Percentiles rank a stretch among this genome's conserved stretches.
These are phyloP conservation scores for Trichoderma sp. DNA, from an alignment of 2,329 filamentous ascomycete species.

Conservation along the genomic window DNA sequence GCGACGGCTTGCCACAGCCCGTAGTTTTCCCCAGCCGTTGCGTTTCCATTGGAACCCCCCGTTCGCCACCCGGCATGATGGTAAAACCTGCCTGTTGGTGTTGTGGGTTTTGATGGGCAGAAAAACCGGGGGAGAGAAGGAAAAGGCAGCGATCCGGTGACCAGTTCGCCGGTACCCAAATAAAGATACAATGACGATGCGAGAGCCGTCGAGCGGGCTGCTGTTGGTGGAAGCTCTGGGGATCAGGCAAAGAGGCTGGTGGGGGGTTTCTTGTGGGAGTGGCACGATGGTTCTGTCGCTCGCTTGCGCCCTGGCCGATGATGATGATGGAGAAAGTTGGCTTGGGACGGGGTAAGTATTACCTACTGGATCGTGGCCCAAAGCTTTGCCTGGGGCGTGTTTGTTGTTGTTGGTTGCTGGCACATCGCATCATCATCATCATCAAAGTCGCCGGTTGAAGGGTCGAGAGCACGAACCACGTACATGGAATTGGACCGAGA, in stretches of 20 bases:
- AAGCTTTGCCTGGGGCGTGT: background rate
- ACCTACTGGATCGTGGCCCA: background rate
- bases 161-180: conserved; percentile 9
- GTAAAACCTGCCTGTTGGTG: too few species aligned
- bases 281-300: background rate
- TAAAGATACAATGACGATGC: too few species aligned
- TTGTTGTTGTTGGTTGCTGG: conserved; percentile 2
- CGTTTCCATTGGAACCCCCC: background rate
- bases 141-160: conserved; percentile 5
- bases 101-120: background rate
- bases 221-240: too few species aligned
- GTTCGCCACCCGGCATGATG: background rate
- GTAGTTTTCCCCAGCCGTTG: background rate
- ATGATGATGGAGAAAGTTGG: background rate
- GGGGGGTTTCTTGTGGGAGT: background rate
- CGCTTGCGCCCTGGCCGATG: background rate
- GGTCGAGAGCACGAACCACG: too few species aligned
- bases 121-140: background rate
- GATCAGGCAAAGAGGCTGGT: background rate
- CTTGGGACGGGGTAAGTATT: too few species aligned
- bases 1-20: background rate
- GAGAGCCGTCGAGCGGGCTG: too few species aligned
- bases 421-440: background rate
- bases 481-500: too few species aligned
- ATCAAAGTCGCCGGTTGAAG: too few species aligned